Conservation (phyloP, 306 rosid genomes). For the Rosa multiflora region DNA sequence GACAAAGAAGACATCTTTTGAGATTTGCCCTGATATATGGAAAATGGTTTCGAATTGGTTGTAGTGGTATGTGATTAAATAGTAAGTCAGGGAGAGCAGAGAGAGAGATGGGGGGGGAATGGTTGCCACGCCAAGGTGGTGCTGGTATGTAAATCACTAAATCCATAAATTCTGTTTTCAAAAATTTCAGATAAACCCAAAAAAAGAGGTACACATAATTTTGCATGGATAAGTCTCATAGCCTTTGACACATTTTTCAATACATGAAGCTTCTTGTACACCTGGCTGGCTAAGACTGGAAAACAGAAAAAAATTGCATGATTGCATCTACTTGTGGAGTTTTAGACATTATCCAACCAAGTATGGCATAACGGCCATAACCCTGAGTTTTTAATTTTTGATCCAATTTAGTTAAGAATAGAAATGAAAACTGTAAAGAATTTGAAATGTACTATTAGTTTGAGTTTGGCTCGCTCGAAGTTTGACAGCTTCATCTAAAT, state of each 20-base stretch:
- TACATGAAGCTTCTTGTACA: not conserved
- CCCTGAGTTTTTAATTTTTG: too few species aligned
- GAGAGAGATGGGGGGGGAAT: not conserved
- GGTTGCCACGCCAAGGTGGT: constrained; percentile 20
- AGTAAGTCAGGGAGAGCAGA: too few species aligned
- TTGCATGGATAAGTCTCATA: constrained; percentile 34
- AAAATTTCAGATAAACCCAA: constrained; percentile 10
- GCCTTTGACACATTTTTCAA: not conserved
- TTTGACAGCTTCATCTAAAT: too few species aligned
- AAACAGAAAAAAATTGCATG: too few species aligned
- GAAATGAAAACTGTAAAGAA: too few species aligned
- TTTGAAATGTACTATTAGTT: too few species aligned
- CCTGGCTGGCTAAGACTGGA: not conserved
- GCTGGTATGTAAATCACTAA: not conserved
- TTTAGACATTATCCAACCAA: too few species aligned
- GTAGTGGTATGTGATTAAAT: not conserved
- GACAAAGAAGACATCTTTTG: constrained; percentile 19
- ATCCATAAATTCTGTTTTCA: not conserved
- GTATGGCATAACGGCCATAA: too few species aligned
- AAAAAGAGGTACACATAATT: not conserved
- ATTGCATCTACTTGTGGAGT: too few species aligned
- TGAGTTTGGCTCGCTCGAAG: too few species aligned
- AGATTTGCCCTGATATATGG: not conserved
- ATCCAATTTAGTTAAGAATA: too few species aligned
- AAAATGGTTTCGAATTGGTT: not conserved